Conservation (phyloP, 148 eudicot species). For the Rheum nobile region DNA sequence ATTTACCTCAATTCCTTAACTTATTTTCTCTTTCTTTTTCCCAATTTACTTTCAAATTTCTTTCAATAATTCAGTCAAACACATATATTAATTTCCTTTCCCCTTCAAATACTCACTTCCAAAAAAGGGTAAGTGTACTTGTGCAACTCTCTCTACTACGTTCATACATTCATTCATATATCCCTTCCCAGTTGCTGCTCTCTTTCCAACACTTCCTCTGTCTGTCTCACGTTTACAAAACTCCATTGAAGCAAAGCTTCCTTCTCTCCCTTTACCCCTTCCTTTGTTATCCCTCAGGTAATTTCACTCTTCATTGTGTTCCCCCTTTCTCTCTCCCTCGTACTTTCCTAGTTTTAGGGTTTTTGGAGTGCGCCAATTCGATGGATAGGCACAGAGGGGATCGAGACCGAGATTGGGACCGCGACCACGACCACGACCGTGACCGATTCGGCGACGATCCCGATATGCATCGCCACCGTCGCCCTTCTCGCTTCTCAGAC, state of each 20-base stretch:
- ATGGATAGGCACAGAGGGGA: constrained; percentile 27
- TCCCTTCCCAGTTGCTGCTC: neutral
- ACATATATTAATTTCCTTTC: no score
- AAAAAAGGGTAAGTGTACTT: no score
- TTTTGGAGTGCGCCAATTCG: neutral
- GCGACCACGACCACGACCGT: constrained; percentile 22
- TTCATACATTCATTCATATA: no score
- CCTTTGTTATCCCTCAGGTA: no score
- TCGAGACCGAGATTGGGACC: constrained; percentile 20
- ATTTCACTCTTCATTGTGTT: neutral
- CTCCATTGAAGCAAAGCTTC: neutral
- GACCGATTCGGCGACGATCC: constrained; percentile 15
- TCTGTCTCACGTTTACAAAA: neutral
- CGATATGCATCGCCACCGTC: constrained; percentile 27
- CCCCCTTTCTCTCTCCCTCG: neutral
- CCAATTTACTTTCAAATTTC: no score
- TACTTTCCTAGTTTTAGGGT: neutral
- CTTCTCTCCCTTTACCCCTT: neutral
- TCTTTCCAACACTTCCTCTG: neutral
- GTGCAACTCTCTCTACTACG: no score
- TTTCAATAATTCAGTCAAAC: no score
- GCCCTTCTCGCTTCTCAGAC: constrained; percentile 38
- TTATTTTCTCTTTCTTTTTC: no score
- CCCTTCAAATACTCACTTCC: no score
- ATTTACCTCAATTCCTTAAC: no score